phyloP scores from a whole-genome alignment of 2,329 filamentous ascomycete genomes.

The Ascochyta fabae region DNA sequence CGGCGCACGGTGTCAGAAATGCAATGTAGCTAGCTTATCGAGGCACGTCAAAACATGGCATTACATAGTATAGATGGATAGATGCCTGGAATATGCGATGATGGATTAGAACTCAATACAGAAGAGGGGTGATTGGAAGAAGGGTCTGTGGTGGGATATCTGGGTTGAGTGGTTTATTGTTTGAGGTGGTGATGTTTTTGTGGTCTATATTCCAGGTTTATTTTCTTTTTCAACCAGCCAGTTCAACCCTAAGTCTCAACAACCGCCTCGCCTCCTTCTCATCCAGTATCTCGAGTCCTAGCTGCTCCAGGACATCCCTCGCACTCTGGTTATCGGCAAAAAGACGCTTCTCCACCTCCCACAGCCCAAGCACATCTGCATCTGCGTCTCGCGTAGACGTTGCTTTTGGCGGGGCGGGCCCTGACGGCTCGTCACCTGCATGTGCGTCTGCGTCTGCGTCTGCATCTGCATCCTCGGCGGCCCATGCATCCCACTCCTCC shows the following conservation, averaged over 20 bases:
- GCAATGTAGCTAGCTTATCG: too few relatives aligned
- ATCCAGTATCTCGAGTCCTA: conserved; percentile 66
- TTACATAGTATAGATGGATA: too few relatives aligned
- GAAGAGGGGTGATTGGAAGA: too few relatives aligned
- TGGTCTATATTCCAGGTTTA: too few relatives aligned
- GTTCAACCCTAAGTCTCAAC: conserved; percentile 70
- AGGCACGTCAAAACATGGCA: too few relatives aligned
- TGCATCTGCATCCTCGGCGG: conserved; percentile 2
- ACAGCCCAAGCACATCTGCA: conserved; percentile 40
- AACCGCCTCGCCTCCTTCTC: conserved; percentile 71
- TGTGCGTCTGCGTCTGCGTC: background rate
- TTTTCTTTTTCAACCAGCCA: conserved; percentile 39
- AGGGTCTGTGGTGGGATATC: too few relatives aligned
- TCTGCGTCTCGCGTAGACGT: conserved; percentile 15
- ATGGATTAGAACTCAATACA: too few relatives aligned
- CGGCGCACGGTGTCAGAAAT: too few relatives aligned
- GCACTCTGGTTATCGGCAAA: conserved; percentile 57
- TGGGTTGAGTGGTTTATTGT: too few relatives aligned
- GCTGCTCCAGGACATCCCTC: conserved; percentile 63
- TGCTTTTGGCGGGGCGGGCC: conserved; percentile 26
- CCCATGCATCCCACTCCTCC: conserved; percentile 32
- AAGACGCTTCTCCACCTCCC: conserved; percentile 55
- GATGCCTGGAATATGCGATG: too few relatives aligned
- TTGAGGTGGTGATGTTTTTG: too few relatives aligned
- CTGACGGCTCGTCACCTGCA: conserved; percentile 19